Percentiles rank a stretch among this genome's conserved stretches.
Conservation (phyloP, 371 early-diverging fungal species). For the Lichtheimia ramosa region DNA sequence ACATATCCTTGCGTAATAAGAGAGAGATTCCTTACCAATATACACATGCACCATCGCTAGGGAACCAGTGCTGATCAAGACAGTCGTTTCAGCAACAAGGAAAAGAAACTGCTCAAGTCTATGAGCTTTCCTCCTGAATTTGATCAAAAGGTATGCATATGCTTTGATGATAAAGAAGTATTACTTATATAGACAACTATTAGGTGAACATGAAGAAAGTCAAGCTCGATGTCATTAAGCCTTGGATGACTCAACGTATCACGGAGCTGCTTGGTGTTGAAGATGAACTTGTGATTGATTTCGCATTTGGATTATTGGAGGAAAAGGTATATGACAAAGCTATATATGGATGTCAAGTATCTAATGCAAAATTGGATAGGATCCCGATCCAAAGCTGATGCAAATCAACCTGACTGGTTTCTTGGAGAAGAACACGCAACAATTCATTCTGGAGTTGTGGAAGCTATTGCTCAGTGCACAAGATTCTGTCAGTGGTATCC, state of each 20-base stretch:
- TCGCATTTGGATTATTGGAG: slow-evolving; percentile 80
- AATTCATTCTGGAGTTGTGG: slow-evolving; percentile 90
- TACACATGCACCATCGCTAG: slow-evolving; percentile 21
- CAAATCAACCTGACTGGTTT: slow-evolving; percentile 97
- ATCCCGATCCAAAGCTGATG: slow-evolving; percentile 83
- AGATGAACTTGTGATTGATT: slow-evolving; percentile 92
- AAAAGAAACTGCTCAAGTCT: slow-evolving; percentile 79
- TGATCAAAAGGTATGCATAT: slow-evolving; percentile 69
- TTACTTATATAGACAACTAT: not conserved
- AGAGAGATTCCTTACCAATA: not conserved
- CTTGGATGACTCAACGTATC: slow-evolving; percentile 85
- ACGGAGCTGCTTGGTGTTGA: slow-evolving; percentile 85
- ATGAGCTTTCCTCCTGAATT: slow-evolving; percentile 86
- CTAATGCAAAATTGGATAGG: slow-evolving; percentile 28
- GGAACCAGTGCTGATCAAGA: slow-evolving; percentile 88
- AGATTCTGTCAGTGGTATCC: slow-evolving; percentile 81
- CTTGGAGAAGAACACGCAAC: slow-evolving; percentile 78
- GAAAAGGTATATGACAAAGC: slow-evolving; percentile 50
- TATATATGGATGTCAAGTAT: not conserved
- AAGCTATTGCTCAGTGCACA: slow-evolving; percentile 88
- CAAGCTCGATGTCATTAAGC: slow-evolving; percentile 81
- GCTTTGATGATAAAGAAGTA: not conserved
- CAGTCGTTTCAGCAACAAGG: slow-evolving; percentile 85
- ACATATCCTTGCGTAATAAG: not conserved
- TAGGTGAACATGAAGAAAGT: slow-evolving; percentile 90